Evolutionary conservation across 805 yeast species (phyloP), one percentile per base, ranked within the genome.

Genomic region (Starmerella etchellsii): DNA sequence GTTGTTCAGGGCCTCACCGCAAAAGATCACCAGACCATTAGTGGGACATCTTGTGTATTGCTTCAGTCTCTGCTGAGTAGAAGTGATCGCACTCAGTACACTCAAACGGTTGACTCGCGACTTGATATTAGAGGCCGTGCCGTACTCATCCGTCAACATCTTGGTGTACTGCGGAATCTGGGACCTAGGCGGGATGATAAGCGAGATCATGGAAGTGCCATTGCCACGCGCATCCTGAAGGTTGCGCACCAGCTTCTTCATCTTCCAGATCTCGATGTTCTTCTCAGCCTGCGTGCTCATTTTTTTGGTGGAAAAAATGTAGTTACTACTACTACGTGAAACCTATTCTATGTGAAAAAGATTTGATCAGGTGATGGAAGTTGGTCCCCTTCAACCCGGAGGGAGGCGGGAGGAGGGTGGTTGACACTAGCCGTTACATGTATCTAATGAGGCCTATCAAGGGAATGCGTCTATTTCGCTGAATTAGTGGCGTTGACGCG

Each of bases 191-290:
- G 98, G 95, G 50, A 87, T 83, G 54, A 91, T 82, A 60, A 91
- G 70, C 22, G 96, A 85, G 59, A 91, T 91, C 97, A 91, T 91
- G 20, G 98, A 91, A 35, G 99, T 91, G 64, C 99, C 99, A 62
- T 88, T 91, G 63, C 99, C 99, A 63, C 95, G 76, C 40, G 97
- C 97, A 55, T 67, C 68, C 61, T 91, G 91, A 54, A 91, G 72
- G 46, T 80, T 74, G 65, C 81, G 81, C 71, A 87, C 74, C 39
- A 84, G 72, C 67, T 91, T 91, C 71, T 87, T 88, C 71, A 91
- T 78, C 76, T 91, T 91, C 98, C 98, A 91, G 70, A 91, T 87
- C 69, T 91, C 95, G 61, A 91, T 88, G 68, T 87, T 88, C 68
- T 82, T 85, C 61, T 91, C 98, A 39, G 94, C 91, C 52, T 84